Evolutionary conservation across 2,329 filamentous ascomycete species (phyloP).

Genomic region (Phialemonium atrogriseum): DNA sequence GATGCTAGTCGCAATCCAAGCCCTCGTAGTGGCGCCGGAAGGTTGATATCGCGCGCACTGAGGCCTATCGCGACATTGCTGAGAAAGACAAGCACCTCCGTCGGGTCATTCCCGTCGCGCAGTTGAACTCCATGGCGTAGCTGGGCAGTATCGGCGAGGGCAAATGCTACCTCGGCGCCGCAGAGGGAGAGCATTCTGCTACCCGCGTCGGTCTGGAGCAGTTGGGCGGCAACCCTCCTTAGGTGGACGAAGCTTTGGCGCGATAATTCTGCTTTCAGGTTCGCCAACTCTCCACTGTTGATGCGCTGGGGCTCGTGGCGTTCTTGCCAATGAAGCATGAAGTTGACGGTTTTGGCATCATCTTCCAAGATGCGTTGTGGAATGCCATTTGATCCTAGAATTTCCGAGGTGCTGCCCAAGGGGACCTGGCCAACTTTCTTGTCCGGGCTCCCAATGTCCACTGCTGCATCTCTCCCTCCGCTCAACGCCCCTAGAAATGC

Average conservation of each 20-base stretch:
- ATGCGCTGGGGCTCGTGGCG: neutral
- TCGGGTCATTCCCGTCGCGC: neutral
- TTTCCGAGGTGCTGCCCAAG: neutral
- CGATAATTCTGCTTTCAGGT: neutral
- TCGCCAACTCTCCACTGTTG: neutral
- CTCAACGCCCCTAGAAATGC: slow-evolving; percentile 4
- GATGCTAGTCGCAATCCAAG: too few relatives aligned
- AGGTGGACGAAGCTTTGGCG: neutral
- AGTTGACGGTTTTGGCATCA: neutral
- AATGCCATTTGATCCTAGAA: neutral
- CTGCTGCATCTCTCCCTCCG: slow-evolving; percentile 8
- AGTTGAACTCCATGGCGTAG: neutral
- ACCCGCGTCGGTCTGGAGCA: neutral
- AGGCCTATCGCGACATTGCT: neutral
- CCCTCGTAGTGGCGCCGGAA: too few relatives aligned
- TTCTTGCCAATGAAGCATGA: slow-evolving; percentile 3
- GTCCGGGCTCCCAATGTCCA: too few relatives aligned
- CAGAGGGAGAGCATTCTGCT: neutral
- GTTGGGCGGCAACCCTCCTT: neutral
- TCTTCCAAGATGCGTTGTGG: neutral
- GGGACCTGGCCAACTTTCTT: neutral
- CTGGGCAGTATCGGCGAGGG: neutral
- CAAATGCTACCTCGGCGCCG: neutral
- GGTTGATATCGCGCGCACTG: too few relatives aligned
- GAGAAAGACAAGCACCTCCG: neutral